Percentiles rank a stretch among this genome's conserved stretches.
Conservation (phyloP, 371 early-diverging fungal species). For the Polyrhizophydium stewartii region DNA sequence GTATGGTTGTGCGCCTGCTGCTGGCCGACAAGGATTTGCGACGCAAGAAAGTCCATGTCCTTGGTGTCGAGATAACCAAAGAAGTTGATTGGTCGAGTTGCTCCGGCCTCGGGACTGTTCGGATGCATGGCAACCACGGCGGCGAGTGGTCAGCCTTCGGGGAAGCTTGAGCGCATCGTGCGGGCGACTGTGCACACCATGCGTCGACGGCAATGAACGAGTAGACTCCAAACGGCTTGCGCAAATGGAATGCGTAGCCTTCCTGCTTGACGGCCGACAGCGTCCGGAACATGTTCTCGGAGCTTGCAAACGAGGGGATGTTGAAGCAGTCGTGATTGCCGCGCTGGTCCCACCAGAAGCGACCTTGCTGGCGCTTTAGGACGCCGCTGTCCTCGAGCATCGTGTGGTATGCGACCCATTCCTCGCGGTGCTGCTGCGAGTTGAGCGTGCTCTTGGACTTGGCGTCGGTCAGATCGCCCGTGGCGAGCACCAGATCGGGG, state of each 20-base stretch:
- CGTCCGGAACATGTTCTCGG: constrained; percentile 58
- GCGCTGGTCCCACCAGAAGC: constrained; percentile 80
- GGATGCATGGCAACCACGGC: neutral
- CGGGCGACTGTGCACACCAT: constrained; percentile 46
- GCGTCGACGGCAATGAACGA: constrained; percentile 82
- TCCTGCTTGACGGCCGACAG: constrained; percentile 51
- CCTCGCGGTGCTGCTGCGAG: constrained; percentile 74
- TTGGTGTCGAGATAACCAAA: constrained; percentile 75
- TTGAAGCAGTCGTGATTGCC: constrained; percentile 68
- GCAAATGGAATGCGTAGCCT: constrained; percentile 61
- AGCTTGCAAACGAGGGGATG: constrained; percentile 37
- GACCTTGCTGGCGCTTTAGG: constrained; percentile 19
- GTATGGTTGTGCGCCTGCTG: constrained; percentile 57
- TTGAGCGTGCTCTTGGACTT: constrained; percentile 59
- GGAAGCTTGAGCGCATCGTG: neutral
- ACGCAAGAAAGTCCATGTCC: constrained; percentile 70
- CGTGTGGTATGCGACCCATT: constrained; percentile 73
- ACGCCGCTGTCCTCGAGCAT: constrained; percentile 44
- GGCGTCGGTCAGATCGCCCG: constrained; percentile 82
- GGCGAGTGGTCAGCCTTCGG: neutral
- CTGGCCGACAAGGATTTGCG: constrained; percentile 4
- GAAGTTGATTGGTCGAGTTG: constrained; percentile 83
- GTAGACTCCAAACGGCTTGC: constrained; percentile 65
- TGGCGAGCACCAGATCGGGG: constrained; percentile 37
- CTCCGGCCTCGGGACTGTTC: constrained; percentile 66